These are phyloP conservation scores for Peterozyma xylosa DNA, from an alignment of 805 yeast genomes.

Conservation along the genomic window DNA sequence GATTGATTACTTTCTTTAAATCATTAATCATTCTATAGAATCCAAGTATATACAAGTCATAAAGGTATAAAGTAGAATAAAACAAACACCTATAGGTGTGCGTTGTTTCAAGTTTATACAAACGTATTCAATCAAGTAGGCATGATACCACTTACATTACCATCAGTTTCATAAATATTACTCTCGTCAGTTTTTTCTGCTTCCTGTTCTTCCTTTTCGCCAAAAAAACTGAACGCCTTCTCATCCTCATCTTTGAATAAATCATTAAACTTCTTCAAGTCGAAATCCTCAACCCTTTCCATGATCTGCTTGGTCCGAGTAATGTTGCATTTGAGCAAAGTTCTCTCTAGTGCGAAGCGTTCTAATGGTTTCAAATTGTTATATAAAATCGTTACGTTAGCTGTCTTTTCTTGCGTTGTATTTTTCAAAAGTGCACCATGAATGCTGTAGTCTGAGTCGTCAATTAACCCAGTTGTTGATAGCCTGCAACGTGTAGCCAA, in stretches of 20 bases:
- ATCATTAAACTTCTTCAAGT: constrained; percentile 1
- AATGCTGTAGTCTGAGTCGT: neutral
- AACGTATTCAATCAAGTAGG: no score
- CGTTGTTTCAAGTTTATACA: no score
- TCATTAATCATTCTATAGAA: no score
- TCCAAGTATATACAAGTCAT: no score
- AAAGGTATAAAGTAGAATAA: no score
- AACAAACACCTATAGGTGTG: no score
- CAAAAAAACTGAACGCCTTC: constrained; percentile 3
- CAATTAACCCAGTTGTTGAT: neutral
- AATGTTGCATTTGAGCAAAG: constrained; percentile 12
- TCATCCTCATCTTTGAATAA: constrained; percentile 1
- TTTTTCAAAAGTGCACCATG: neutral
- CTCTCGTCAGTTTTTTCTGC: no score
- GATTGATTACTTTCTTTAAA: no score
- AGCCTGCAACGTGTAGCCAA: constrained; percentile 20
- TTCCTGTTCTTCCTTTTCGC: no score
- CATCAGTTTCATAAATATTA: no score
- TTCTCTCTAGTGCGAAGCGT: constrained; percentile 22
- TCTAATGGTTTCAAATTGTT: constrained; percentile 13
- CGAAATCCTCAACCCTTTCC: constrained; percentile 1
- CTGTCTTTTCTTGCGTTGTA: neutral
- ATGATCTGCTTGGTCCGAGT: constrained; percentile 1
- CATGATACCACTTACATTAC: no score
- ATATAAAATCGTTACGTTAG: constrained; percentile 1